Percentiles rank a stretch among this genome's conserved stretches.
Evolutionary conservation across 768 basidiomycete species (phyloP).

Genomic region (Filobasidium wieringae): DNA sequence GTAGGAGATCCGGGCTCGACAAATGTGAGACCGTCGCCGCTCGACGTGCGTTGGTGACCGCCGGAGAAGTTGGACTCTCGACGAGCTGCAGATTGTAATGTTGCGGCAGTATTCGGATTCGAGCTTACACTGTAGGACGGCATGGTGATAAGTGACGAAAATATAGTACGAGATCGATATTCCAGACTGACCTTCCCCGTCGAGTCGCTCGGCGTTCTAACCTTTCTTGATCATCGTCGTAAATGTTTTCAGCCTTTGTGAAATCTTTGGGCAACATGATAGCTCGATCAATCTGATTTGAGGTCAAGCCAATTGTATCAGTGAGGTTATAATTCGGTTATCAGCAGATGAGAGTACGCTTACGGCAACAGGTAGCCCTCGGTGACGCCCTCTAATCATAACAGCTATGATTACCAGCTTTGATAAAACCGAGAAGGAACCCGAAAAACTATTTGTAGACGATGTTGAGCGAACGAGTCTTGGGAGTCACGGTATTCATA

Average conservation of each 20-base stretch:
- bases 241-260: slow-evolving; percentile 33
- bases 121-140: not conserved
- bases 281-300: slow-evolving; percentile 33
- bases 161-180: not conserved
- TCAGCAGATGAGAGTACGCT: not conserved
- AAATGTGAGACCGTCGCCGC: not conserved
- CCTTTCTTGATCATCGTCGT: slow-evolving; percentile 31
- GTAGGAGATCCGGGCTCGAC: not conserved
- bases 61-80: not conserved
- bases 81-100: not conserved
- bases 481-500: not conserved
- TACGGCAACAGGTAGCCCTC: slow-evolving; percentile 46
- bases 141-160: not conserved
- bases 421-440: slow-evolving; percentile 63
- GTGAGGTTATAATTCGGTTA: not conserved
- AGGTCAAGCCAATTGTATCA: not conserved
- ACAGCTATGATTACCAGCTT: slow-evolving; percentile 77
- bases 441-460: slow-evolving; percentile 65
- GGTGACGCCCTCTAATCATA: slow-evolving; percentile 89
- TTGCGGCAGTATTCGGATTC: not conserved
- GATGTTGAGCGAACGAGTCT: too few species aligned
- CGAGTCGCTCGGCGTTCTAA: slow-evolving; percentile 6
- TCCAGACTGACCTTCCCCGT: slow-evolving; percentile 3
- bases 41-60: not conserved
- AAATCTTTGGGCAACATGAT: slow-evolving; percentile 38